These are phyloP conservation scores for Cunninghamia lanceolata DNA, from an alignment of 75 land plant species.

Conservation along the genomic window DNA sequence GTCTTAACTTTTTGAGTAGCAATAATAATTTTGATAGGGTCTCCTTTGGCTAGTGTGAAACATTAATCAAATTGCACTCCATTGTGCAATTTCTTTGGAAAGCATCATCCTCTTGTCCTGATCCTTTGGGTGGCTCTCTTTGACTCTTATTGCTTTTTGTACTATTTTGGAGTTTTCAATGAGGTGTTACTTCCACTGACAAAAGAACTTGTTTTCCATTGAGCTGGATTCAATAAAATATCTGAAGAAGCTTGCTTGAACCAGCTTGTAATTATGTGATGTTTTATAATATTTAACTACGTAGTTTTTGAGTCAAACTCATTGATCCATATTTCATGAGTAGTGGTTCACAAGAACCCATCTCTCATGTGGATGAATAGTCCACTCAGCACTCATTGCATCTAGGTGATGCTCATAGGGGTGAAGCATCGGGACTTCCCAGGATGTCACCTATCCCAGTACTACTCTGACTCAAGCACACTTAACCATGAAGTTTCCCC, in stretches of 20 bases:
- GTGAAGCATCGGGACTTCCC: no score
- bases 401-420: no score
- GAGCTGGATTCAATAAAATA: neutral
- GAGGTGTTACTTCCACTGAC: neutral
- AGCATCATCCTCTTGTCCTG: neutral
- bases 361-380: no score
- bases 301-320: no score
- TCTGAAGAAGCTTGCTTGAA: neutral
- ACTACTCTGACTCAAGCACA: no score
- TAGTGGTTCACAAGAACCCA: no score
- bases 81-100: neutral
- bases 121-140: neutral
- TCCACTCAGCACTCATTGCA: no score
- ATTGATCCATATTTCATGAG: no score
- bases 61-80: neutral
- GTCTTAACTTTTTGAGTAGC: neutral
- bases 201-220: neutral
- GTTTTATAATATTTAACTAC: no score
- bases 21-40: neutral
- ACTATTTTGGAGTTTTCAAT: neutral
- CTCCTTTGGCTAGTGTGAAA: neutral
- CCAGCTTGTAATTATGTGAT: neutral
- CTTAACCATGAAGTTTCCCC: no score
- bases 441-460: no score
- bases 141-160: neutral